Evolutionary conservation across 2,329 filamentous ascomycete genomes (phyloP).

Genomic region (Stagonosporopsis chrysanthemi): DNA sequence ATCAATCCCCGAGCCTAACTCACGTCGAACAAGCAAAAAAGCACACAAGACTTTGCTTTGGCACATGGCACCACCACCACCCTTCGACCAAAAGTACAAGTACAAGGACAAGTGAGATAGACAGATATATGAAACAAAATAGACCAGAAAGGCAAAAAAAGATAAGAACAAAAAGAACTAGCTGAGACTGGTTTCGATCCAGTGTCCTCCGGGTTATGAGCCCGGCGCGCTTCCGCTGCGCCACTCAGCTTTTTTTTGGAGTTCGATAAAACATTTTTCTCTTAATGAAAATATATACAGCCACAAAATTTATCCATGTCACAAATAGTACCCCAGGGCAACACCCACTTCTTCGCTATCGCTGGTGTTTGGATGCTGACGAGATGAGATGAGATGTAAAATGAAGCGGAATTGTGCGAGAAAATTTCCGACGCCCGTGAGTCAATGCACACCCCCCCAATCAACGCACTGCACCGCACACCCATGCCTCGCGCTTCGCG

Average conservation of each 20-base stretch:
- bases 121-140: not conserved
- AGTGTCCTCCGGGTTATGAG: constrained; percentile 44
- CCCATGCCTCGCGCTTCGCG: constrained; percentile 4
- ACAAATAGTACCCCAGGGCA: too few relatives aligned
- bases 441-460: not conserved
- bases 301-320: too few relatives aligned
- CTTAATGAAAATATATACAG: not conserved
- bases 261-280: not conserved
- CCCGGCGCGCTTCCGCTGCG: constrained; percentile 44
- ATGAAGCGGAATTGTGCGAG: not conserved
- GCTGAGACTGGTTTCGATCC: constrained; percentile 35
- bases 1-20: too few relatives aligned
- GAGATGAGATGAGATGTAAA: too few relatives aligned
- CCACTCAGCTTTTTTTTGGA: constrained; percentile 32
- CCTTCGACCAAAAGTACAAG: too few relatives aligned
- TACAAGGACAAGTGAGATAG: too few relatives aligned
- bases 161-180: constrained; percentile 17
- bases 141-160: not conserved
- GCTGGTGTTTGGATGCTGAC: not conserved
- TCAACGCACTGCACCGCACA: not conserved
- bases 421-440: constrained; percentile 3
- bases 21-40: too few relatives aligned
- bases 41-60: too few relatives aligned
- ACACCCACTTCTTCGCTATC: too few relatives aligned
- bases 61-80: too few relatives aligned